Evolutionary conservation across 371 early-diverging fungal genomes (phyloP), one percentile per base, ranked within the genome.

Genomic region (Rhizopus arrhizus): DNA sequence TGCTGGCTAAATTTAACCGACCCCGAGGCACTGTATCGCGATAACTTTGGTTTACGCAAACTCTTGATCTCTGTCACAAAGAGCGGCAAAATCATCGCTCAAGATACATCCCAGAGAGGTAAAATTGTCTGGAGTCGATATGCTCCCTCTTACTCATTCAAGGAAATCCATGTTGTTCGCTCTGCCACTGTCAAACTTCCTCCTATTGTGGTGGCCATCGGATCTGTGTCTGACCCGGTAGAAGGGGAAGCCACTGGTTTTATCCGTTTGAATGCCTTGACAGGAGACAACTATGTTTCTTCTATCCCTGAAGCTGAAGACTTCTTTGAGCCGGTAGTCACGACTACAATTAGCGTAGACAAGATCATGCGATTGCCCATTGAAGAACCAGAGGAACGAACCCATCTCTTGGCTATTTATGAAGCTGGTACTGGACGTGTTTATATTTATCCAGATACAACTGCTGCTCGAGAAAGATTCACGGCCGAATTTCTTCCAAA

Each of bases 1-100:
- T 80, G 74, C 15, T 66, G 62, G 64, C 61, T 61, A 13, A 62
- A 67, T 47, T n/a, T 40, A 11, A 36, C 71, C 4, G 6, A 28
- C 5, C 57, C 62, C 28, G 63, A 69, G 49, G 63, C 66, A 4
- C 63, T 85, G 1, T 81, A 84, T 38, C 82, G 90, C 9, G 96
- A 95, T 63, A 78, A 83, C 57, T 91, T 92, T 76, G 96, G 96
- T 5, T 74, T 95, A 61, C 87, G 91, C 56, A 95, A 96, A 72
- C 75, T 96, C 8, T 62, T 92, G 41, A 70, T 97, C 22, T 88
- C 93, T 56, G 88, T 82, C 15, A 85, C 95, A 5, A 57, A 65
- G 5, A 87, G 84, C 4, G 96, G 95, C 61, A 91, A 91, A 61
- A 62, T 97, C 4, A 75, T 91, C 31, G 95, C 94, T 3, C 80